phyloP scores from a whole-genome alignment of 2,329 filamentous ascomycete genomes.

The Microdochium trichocladiopsis region DNA sequence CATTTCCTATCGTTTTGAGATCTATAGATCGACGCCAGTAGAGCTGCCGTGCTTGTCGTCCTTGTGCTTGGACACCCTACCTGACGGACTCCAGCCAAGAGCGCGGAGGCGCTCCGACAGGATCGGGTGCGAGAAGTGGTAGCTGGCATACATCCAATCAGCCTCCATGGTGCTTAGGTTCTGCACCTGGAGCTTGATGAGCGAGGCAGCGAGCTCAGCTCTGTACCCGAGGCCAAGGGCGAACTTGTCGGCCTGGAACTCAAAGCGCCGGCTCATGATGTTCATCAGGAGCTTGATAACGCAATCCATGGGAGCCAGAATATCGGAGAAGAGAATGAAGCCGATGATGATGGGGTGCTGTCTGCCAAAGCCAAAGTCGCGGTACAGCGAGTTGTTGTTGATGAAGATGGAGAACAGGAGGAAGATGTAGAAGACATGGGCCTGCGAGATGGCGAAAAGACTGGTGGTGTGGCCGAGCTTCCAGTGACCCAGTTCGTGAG shows the following conservation, averaged over 20 bases:
- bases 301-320: slow-evolving; percentile 91
- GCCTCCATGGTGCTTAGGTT: slow-evolving; percentile 98
- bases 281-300: slow-evolving; percentile 95
- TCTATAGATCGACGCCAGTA: neutral
- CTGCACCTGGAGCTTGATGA: slow-evolving; percentile 97
- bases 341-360: slow-evolving; percentile 91
- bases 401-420: slow-evolving; percentile 95
- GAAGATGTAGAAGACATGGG: slow-evolving; percentile 95
- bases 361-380: slow-evolving; percentile 79
- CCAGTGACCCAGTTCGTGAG: slow-evolving; percentile 97
- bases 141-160: slow-evolving; percentile 96
- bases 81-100: slow-evolving; percentile 73
- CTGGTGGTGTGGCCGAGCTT: slow-evolving; percentile 90
- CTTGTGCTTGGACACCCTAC: slow-evolving; percentile 44
- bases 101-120: slow-evolving; percentile 88
- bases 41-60: slow-evolving; percentile 11
- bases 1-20: too few species aligned
- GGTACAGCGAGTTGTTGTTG: slow-evolving; percentile 87
- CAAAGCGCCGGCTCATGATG: slow-evolving; percentile 85
- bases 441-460: slow-evolving; percentile 81
- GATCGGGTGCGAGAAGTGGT: slow-evolving; percentile 98
- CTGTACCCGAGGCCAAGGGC: slow-evolving; percentile 79
- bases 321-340: slow-evolving; percentile 95
- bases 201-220: slow-evolving; percentile 71
- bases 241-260: slow-evolving; percentile 94